phyloP scores from a whole-genome alignment of 768 basidiomycete species.

The Boletus bicolor region DNA sequence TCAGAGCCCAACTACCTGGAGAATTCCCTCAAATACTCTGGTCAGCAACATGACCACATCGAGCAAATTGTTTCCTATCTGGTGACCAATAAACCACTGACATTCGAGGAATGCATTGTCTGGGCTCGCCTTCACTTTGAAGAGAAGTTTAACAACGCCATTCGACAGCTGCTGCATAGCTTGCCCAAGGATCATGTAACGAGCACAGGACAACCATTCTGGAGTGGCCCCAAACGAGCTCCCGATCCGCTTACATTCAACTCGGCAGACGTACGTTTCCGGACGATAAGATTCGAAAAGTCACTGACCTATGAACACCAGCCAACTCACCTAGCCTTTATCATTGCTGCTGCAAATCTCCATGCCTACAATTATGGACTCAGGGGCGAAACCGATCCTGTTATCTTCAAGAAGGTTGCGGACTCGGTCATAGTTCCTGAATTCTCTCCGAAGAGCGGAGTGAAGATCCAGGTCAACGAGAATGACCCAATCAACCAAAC shows the following conservation, averaged over 20 bases:
- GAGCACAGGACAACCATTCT: slow-evolving; percentile 93
- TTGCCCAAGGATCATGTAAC: slow-evolving; percentile 93
- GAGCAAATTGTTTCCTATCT: slow-evolving; percentile 87
- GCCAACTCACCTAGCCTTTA: slow-evolving; percentile 83
- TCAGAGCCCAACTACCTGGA: slow-evolving; percentile 96
- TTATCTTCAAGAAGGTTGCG: slow-evolving; percentile 78
- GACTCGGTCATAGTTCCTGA: slow-evolving; percentile 83
- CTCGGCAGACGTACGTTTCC: slow-evolving; percentile 70
- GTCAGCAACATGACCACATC: slow-evolving; percentile 86
- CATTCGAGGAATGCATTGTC: slow-evolving; percentile 94
- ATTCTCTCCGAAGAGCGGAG: slow-evolving; percentile 89
- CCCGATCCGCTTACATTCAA: slow-evolving; percentile 89
- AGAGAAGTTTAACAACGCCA: slow-evolving; percentile 88
- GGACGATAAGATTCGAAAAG: neutral
- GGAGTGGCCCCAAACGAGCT: slow-evolving; percentile 98
- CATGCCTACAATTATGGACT: slow-evolving; percentile 98
- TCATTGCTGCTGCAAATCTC: slow-evolving; percentile 91
- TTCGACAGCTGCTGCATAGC: slow-evolving; percentile 89
- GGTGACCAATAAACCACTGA: slow-evolving; percentile 88
- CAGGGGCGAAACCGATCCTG: slow-evolving; percentile 79
- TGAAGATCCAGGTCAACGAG: slow-evolving; percentile 92
- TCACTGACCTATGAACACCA: slow-evolving; percentile 32
- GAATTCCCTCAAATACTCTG: slow-evolving; percentile 83
- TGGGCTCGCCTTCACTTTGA: slow-evolving; percentile 98
- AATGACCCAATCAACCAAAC: slow-evolving; percentile 77